Conservation (phyloP, 2,329 filamentous ascomycete genomes). For the Aspergillus ustus region DNA sequence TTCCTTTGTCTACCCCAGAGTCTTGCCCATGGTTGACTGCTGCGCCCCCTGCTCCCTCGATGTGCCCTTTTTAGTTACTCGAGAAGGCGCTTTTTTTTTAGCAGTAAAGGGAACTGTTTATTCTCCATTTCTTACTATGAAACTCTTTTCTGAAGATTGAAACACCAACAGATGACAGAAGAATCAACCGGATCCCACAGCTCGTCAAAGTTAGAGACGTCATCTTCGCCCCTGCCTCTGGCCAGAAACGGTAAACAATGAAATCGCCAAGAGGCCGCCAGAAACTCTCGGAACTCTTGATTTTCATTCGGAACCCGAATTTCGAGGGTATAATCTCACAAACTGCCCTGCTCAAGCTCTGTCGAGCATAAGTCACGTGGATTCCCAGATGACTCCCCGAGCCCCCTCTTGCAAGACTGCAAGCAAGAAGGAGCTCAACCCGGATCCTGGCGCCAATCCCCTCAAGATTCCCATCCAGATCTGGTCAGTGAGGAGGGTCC, state of each 20-base stretch:
- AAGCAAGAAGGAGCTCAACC: not conserved
- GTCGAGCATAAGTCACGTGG: not conserved
- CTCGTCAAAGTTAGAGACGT: not conserved
- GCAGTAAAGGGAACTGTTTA: not conserved
- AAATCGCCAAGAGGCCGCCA: not conserved
- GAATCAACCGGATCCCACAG: not conserved
- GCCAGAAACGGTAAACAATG: not conserved
- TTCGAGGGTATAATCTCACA: not conserved
- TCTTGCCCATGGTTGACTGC: conserved; percentile 2
- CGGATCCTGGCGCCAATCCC: not conserved
- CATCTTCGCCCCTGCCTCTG: not conserved
- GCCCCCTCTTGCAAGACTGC: not conserved
- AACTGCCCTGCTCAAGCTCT: not conserved
- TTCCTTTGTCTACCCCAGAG: not conserved
- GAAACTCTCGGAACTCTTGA: not conserved
- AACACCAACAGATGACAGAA: not conserved
- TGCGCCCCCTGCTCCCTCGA: conserved; percentile 14
- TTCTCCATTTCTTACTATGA: not conserved
- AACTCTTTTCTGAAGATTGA: not conserved
- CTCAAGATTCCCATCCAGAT: not conserved
- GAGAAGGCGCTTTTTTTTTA: conserved; percentile 7
- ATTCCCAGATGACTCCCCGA: not conserved
- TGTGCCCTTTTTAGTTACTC: conserved; percentile 1
- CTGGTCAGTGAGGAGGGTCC: not conserved
- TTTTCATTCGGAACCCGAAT: not conserved